Percentiles rank a stretch among this genome's conserved stretches.
These are phyloP conservation scores for Sequoia sempervirens DNA, from an alignment of 75 land plant species.

Conservation along the genomic window DNA sequence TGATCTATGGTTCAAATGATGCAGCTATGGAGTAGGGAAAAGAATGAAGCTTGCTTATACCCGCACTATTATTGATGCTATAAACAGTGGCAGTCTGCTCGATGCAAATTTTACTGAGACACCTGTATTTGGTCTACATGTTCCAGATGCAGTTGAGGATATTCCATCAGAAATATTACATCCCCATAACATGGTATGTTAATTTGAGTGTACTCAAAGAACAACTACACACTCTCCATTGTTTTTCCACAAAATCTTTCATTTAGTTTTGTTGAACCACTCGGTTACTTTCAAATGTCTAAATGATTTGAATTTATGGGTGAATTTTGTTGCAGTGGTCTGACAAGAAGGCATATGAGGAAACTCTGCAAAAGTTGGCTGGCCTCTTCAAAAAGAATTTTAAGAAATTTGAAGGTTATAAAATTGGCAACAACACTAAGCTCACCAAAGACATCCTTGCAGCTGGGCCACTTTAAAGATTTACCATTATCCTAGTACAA, in stretches of 20 bases:
- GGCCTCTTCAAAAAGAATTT: constrained; percentile 38
- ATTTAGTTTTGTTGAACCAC: neutral
- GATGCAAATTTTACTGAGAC: constrained; percentile 16
- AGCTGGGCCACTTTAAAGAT: constrained; percentile 23
- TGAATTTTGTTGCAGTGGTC: constrained; percentile 27
- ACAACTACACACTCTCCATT: neutral
- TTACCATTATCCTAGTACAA: neutral
- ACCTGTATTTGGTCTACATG: constrained; percentile 17
- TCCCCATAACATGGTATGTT: constrained; percentile 22
- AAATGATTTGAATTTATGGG: neutral
- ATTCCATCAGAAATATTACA: constrained; percentile 23
- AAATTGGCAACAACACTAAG: constrained; percentile 22
- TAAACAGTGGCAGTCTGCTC: constrained; percentile 21
- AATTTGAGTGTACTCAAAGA: neutral
- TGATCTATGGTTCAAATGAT: neutral
- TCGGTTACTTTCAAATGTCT: neutral
- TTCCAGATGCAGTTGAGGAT: constrained; percentile 23
- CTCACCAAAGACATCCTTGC: constrained; percentile 37
- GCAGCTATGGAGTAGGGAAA: constrained; percentile 25
- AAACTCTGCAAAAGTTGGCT: constrained; percentile 28
- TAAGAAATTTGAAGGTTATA: constrained; percentile 27
- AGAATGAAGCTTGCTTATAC: constrained; percentile 30
- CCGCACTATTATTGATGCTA: constrained; percentile 21
- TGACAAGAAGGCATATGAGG: constrained; percentile 31
- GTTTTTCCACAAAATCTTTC: neutral